Evolutionary conservation across 345 rosid species (phyloP), one percentile per base, ranked within the genome.

Genomic region (Combretum micranthum): DNA sequence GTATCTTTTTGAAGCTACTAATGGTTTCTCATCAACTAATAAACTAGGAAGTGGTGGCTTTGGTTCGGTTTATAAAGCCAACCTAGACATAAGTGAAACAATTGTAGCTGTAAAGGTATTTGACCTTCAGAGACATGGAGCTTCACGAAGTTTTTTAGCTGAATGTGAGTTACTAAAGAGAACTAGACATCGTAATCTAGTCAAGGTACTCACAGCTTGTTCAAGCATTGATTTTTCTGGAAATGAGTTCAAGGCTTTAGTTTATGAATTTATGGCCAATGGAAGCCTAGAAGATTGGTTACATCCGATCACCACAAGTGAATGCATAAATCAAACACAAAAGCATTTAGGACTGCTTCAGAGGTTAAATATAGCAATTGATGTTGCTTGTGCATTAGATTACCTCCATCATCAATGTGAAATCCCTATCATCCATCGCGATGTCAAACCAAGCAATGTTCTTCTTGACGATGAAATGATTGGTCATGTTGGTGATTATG

Each of bases 401-500:
- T n/a, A n/a, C n/a, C n/a, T n/a, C n/a, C n/a, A n/a, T n/a, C n/a
- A n/a, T n/a, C n/a, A n/a, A n/a, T n/a, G n/a, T n/a, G n/a, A n/a
- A n/a, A n/a, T n/a, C n/a, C n/a, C n/a, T n/a, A n/a, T n/a, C n/a
- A n/a, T n/a, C n/a, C n/a, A n/a, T n/a, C n/a, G n/a, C n/a, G n/a
- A n/a, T n/a, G n/a, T n/a, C n/a, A n/a, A n/a, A n/a, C n/a, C n/a
- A n/a, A n/a, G n/a, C n/a, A n/a, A n/a, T n/a, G n/a, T n/a, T n/a
- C n/a, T n/a, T n/a, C n/a, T n/a, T n/a, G n/a, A n/a, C n/a, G n/a
- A n/a, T n/a, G n/a, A n/a, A n/a, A n/a, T n/a, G n/a, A n/a, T n/a
- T n/a, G n/a, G n/a, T n/a, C n/a, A n/a, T n/a, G n/a, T n/a, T n/a
- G 46, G 65, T 25, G 74, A 69, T 46, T 69, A 64, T 25, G 66